phyloP scores from a whole-genome alignment of 2,329 filamentous ascomycete genomes.

The Pseudogymnoascus sp. region DNA sequence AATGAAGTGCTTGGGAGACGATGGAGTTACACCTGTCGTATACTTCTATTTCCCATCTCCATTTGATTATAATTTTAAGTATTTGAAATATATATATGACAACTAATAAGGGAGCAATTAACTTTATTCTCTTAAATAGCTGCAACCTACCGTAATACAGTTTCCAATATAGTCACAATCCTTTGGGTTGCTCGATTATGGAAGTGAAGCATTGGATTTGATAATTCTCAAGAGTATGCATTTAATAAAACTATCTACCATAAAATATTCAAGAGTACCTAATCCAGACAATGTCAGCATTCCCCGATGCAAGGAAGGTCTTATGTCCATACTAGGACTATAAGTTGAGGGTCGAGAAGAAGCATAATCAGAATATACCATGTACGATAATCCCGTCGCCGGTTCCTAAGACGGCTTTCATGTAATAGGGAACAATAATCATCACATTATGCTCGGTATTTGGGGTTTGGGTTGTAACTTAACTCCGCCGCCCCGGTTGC shows the following conservation, averaged over 20 bases:
- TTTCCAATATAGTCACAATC: not conserved
- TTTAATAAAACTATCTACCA: not conserved
- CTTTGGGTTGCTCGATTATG: not conserved
- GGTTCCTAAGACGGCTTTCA: conserved; percentile 6
- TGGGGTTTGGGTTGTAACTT: too few species aligned
- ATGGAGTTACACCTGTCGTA: too few species aligned
- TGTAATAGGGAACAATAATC: conserved; percentile 9
- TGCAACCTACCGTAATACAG: not conserved
- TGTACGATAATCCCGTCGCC: conserved; percentile 7
- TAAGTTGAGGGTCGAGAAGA: not conserved
- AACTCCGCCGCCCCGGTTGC: not conserved
- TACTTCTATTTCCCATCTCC: too few species aligned
- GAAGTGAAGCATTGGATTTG: not conserved
- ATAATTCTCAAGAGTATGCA: not conserved
- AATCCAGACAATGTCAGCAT: not conserved
- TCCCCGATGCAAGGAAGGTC: not conserved
- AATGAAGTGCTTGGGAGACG: too few species aligned
- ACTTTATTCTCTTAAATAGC: not conserved
- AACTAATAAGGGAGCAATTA: not conserved
- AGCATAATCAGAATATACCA: conserved; percentile 8
- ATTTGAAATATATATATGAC: not conserved
- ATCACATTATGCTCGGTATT: conserved; percentile 7
- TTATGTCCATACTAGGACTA: not conserved
- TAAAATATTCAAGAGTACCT: not conserved
- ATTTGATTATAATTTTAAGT: too few species aligned